These are phyloP conservation scores for Metarhizium album DNA, from an alignment of 2,329 filamentous ascomycete species.

Conservation along the genomic window DNA sequence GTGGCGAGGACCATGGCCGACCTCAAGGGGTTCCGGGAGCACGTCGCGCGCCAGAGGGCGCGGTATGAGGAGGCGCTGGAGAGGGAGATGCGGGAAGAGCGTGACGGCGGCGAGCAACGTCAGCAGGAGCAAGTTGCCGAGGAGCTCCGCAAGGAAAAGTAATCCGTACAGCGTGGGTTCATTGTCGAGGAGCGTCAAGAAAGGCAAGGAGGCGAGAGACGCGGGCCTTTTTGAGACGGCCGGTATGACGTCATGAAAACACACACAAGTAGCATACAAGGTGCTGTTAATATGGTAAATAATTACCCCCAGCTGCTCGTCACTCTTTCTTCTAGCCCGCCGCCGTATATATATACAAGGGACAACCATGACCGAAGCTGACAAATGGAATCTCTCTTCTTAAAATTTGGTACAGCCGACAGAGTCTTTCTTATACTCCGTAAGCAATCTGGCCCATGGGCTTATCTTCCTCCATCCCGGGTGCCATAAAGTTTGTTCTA, in stretches of 20 bases:
- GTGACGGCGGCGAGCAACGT: too few relatives aligned
- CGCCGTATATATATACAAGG: conserved; percentile 31
- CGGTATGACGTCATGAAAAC: background rate
- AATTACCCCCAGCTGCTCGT: conserved; percentile 13
- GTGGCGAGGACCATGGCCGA: conserved; percentile 11
- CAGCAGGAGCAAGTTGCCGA: background rate
- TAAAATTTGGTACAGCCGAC: conserved; percentile 25
- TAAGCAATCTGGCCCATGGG: conserved; percentile 52
- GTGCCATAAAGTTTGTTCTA: conserved; percentile 68
- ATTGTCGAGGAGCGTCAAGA: background rate
- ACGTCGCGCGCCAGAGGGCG: conserved; percentile 9
- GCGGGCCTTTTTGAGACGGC: too few relatives aligned
- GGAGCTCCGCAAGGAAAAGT: background rate
- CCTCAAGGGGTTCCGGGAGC: conserved; percentile 15
- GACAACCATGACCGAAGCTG: conserved; percentile 16
- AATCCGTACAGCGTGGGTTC: background rate
- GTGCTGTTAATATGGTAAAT: conserved; percentile 6
- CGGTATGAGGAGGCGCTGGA: conserved; percentile 14
- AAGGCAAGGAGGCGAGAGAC: background rate
- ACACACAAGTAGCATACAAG: background rate
- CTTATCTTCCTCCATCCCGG: conserved; percentile 53
- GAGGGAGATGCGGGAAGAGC: conserved; percentile 7
- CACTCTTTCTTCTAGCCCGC: conserved; percentile 6
- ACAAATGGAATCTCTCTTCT: conserved; percentile 23
- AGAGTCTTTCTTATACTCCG: conserved; percentile 32